Conservation (phyloP, 2,329 filamentous ascomycete genomes). For the Capronia americana region DNA sequence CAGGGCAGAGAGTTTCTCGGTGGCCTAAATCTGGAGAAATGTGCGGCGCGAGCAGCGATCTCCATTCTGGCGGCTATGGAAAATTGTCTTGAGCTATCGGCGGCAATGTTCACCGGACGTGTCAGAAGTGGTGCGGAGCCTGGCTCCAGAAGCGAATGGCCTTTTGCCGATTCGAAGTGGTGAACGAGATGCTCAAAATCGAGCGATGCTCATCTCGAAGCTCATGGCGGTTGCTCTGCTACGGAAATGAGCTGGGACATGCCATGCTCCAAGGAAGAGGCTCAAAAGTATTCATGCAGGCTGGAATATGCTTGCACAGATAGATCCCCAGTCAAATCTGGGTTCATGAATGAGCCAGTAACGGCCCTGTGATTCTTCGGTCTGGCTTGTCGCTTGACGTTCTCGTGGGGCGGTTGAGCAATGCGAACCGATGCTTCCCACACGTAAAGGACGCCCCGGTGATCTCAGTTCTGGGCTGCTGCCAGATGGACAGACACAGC, state of each 20-base stretch:
- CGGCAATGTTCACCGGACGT: not conserved
- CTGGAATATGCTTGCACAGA: conserved; percentile 7
- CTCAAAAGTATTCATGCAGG: conserved; percentile 15
- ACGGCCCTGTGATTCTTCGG: not conserved
- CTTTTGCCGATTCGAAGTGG: not conserved
- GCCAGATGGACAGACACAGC: not conserved
- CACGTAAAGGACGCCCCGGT: not conserved
- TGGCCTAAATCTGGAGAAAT: conserved; percentile 5
- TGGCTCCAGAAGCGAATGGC: not conserved
- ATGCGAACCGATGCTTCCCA: not conserved
- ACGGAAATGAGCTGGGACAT: not conserved
- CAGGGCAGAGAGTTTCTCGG: conserved; percentile 37
- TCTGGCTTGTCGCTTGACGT: not conserved
- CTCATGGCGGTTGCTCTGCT: not conserved
- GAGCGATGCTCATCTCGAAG: not conserved
- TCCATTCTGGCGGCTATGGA: not conserved
- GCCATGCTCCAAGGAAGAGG: not conserved
- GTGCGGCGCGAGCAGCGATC: not conserved
- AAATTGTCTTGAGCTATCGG: not conserved
- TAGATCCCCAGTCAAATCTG: not conserved
- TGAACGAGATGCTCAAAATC: not conserved
- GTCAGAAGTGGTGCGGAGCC: not conserved
- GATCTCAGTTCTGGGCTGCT: not conserved
- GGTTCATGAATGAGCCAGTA: conserved; percentile 2
- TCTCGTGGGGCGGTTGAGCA: not conserved